A percentile compares a stretch with the other conserved stretches of the same genome.
Conservation (phyloP, 2,329 filamentous ascomycete species). For the Verticillium tricorpus region DNA sequence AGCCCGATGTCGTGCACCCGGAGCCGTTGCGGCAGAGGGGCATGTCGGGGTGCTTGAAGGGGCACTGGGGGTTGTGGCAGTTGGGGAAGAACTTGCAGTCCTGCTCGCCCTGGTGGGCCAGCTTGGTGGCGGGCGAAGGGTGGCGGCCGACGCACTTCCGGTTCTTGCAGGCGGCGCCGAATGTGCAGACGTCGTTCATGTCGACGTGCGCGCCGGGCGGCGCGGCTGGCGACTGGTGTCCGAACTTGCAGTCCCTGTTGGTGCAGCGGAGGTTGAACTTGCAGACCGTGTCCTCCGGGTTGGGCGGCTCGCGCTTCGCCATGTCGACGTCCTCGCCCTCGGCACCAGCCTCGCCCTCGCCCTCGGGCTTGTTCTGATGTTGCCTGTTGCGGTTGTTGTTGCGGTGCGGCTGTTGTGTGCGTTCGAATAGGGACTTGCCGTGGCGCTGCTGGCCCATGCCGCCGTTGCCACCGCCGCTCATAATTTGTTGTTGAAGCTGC, state of each 20-base stretch:
- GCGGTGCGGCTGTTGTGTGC: conserved; percentile 54
- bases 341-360: conserved; percentile 16
- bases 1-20: conserved; percentile 75
- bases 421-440: conserved; percentile 68
- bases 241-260: conserved; percentile 86
- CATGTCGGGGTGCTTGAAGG: conserved; percentile 84
- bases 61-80: conserved; percentile 81
- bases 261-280: conserved; percentile 86
- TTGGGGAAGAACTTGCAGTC: conserved; percentile 91
- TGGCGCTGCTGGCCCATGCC: conserved; percentile 31
- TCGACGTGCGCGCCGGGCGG: conserved; percentile 74
- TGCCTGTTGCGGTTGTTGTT: conserved; percentile 29
- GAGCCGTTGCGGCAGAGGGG: conserved; percentile 87
- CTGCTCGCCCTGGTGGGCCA: conserved; percentile 74
- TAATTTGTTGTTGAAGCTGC: conserved; percentile 61
- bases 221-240: conserved; percentile 89
- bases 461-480: conserved; percentile 48
- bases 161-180: conserved; percentile 92
- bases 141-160: conserved; percentile 88
- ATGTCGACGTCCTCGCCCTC: conserved; percentile 62
- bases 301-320: conserved; percentile 49
- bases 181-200: conserved; percentile 73
- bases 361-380: conserved; percentile 26
- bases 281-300: conserved; percentile 69
- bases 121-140: conserved; percentile 80